Conservation (phyloP, 495 filamentous ascomycete species). For the Hypoxylon rickii region DNA sequence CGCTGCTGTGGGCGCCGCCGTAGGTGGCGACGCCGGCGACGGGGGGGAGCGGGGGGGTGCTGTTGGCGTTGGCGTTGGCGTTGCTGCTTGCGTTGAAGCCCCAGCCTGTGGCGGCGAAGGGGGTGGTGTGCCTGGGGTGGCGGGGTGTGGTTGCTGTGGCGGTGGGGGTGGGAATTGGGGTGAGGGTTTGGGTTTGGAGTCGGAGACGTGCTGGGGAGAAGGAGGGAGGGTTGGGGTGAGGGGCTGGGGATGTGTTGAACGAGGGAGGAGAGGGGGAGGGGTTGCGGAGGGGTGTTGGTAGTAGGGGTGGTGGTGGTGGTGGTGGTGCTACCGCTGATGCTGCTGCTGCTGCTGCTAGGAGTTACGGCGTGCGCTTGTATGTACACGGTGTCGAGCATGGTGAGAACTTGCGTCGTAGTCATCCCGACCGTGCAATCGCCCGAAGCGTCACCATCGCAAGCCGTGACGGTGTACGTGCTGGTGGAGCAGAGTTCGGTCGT, state of each 20-base stretch:
- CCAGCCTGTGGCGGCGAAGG: constrained; percentile 5
- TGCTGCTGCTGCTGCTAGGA: not conserved
- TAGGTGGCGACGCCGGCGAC: not conserved
- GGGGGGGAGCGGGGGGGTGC: no score
- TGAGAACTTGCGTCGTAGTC: constrained; percentile 20
- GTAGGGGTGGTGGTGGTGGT: not conserved
- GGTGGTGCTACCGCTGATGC: not conserved
- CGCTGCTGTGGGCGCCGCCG: not conserved
- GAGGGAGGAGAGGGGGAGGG: not conserved
- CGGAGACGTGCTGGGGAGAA: no score
- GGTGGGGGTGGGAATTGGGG: not conserved
- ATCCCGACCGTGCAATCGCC: constrained; percentile 5
- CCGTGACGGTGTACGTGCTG: not conserved
- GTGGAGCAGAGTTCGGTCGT: constrained; percentile 13
- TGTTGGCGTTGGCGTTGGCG: no score
- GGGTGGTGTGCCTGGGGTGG: not conserved
- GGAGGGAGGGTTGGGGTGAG: not conserved
- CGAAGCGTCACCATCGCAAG: not conserved
- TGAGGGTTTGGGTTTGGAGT: no score
- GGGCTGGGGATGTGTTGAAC: not conserved
- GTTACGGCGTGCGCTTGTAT: not conserved
- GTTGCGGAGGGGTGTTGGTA: not conserved
- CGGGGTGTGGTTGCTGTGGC: not conserved
- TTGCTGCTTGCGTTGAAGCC: constrained; percentile 9
- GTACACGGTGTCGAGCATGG: constrained; percentile 12